A percentile compares a stretch with the other conserved stretches of the same genome.
phyloP scores from a whole-genome alignment of 768 basidiomycete species.

The Podaxis rugospora region DNA sequence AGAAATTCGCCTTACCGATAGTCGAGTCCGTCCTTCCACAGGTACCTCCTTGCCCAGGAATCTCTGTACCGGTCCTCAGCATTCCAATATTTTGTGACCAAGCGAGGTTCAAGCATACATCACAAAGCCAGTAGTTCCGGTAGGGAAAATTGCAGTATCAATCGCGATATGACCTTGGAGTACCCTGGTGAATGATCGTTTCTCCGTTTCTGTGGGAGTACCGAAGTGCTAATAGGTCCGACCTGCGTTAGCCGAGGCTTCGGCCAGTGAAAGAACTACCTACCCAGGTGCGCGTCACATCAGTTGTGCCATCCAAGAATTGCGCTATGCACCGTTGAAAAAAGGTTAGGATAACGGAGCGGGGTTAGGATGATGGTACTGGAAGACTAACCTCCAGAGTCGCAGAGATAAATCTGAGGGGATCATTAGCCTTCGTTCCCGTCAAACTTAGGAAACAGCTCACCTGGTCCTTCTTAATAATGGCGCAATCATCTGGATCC shows the following conservation, averaged over 20 bases:
- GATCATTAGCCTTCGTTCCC: not conserved
- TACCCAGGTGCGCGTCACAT: slow-evolving; percentile 88
- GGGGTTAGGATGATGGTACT: not conserved
- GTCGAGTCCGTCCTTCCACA: slow-evolving; percentile 88
- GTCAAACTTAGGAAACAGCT: not conserved
- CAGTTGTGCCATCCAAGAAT: slow-evolving; percentile 92
- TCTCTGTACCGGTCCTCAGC: slow-evolving; percentile 44
- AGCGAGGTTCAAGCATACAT: slow-evolving; percentile 18
- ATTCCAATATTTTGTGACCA: not conserved
- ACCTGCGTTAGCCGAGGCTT: not conserved
- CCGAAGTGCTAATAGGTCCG: slow-evolving; percentile 70
- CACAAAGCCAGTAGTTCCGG: slow-evolving; percentile 64
- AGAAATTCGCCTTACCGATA: slow-evolving; percentile 40
- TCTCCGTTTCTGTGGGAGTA: slow-evolving; percentile 76
- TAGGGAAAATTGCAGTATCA: slow-evolving; percentile 80
- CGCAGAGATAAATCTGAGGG: slow-evolving; percentile 47
- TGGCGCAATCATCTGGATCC: slow-evolving; percentile 64
- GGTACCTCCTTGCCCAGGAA: slow-evolving; percentile 67
- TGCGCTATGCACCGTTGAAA: slow-evolving; percentile 45
- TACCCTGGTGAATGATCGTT: slow-evolving; percentile 86
- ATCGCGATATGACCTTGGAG: slow-evolving; percentile 90
- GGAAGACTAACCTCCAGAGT: slow-evolving; percentile 66
- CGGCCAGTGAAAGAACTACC: not conserved
- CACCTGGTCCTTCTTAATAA: slow-evolving; percentile 74
- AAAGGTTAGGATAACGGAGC: not conserved